Percentiles rank a stretch among this genome's conserved stretches.
Evolutionary conservation across 495 filamentous ascomycete genomes (phyloP).

Genomic region (Penicillium herquei): DNA sequence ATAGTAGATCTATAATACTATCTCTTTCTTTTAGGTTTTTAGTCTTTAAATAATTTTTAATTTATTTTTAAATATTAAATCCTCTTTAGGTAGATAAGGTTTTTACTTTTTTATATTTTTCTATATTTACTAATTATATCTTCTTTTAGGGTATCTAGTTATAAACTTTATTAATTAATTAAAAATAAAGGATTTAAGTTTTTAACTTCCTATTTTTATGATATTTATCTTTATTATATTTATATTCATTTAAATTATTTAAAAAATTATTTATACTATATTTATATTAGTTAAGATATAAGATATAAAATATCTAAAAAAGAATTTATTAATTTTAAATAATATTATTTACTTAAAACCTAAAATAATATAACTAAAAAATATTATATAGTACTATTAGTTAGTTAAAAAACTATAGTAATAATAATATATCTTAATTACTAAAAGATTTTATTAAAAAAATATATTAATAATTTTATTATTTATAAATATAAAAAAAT

Average conservation of each 20-base stretch:
- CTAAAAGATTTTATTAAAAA: background rate
- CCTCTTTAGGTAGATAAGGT: background rate
- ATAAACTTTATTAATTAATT: constrained; percentile 2
- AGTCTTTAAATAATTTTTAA: background rate
- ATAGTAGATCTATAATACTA: constrained; percentile 4
- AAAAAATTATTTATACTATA: background rate
- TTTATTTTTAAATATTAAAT: background rate
- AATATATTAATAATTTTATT: background rate
- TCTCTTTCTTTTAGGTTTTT: background rate
- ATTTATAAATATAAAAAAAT: background rate
- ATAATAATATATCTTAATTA: background rate
- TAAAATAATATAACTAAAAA: background rate
- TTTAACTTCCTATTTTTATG: background rate
- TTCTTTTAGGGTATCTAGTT: too few species aligned
- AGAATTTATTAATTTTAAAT: background rate
- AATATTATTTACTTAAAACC: background rate
- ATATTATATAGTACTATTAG: too few species aligned
- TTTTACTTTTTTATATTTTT: background rate
- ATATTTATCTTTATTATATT: background rate
- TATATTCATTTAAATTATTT: background rate
- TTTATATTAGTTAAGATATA: background rate
- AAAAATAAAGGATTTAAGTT: background rate
- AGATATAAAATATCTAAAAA: background rate
- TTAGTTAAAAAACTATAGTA: background rate
- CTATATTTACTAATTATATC: background rate